Conservation (phyloP, 352 stramenopile genomes). For the Pythium volutum region DNA sequence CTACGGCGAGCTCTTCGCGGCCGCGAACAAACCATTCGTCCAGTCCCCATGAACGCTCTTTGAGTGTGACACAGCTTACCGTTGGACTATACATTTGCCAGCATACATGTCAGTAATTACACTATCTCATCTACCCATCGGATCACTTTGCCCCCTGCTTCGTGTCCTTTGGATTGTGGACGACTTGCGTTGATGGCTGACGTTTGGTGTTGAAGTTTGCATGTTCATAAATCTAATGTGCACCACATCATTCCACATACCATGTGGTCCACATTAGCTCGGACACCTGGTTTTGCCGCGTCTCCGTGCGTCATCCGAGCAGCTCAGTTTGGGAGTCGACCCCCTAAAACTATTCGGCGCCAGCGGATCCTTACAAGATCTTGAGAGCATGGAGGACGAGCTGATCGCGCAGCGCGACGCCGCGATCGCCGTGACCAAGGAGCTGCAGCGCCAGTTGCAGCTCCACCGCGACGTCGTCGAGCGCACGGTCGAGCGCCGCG, state of each 20-base stretch:
- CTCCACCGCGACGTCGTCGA: slow-evolving; percentile 45
- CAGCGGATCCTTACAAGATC: neutral
- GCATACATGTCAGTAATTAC: too few species aligned
- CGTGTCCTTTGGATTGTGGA: too few species aligned
- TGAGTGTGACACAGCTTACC: too few species aligned
- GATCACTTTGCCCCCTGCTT: neutral
- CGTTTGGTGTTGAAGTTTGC: neutral
- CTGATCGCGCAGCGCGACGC: slow-evolving; percentile 70
- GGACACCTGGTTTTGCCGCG: neutral
- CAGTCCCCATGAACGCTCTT: too few species aligned
- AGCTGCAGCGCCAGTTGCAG: slow-evolving; percentile 66
- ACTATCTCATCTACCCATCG: too few species aligned
- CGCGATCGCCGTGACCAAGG: slow-evolving; percentile 69
- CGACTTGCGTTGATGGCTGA: neutral
- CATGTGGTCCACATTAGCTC: slow-evolving; percentile 7
- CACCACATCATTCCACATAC: neutral
- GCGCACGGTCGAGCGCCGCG: slow-evolving; percentile 58
- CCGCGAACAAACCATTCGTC: too few species aligned
- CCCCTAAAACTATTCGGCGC: neutral
- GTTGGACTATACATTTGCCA: too few species aligned
- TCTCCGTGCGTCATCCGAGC: slow-evolving; percentile 14
- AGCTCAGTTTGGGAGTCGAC: neutral
- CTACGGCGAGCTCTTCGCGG: slow-evolving; percentile 4
- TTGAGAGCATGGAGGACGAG: slow-evolving; percentile 71
- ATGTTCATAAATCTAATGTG: neutral